Evolutionary conservation across 1,284 basidiomycete species (phyloP), one percentile per base, ranked within the genome.

Genomic region (Sanghuangporus weigelae): DNA sequence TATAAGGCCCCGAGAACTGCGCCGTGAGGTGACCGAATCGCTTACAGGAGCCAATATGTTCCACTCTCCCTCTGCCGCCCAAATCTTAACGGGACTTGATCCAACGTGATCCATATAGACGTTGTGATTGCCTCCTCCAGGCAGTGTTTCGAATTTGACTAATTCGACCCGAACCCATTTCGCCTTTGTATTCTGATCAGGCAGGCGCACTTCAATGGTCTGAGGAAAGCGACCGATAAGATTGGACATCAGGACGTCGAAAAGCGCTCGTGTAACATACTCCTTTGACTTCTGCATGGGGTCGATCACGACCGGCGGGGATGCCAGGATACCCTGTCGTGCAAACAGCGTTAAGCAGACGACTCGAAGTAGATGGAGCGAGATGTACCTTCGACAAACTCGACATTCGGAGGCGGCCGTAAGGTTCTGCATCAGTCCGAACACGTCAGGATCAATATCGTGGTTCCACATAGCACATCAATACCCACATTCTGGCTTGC

Each of bases 111-210:
- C 86, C 69, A 82, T 84, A 76, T 88, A 92, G 7, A 85, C 85
- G 74, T 86, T 89, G 26, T 79, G 75, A 66, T 79, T 76, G 10
- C 87, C 86, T 36, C 86, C 89, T 19, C 85, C 84, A 1, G 91
- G 90, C 53, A 93, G 79, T 1, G 84, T 87, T 75, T 96, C 93
- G 50, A 93, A 84, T 77, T 93, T 94, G 69, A 90, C 84, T 71
- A 95, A 80, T 76, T 95, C 92, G 66, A 95, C 86, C 67, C 89
- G 85, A 35, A 96, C 87, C 87, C 90, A 95, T 76, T 93, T 93
- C 26, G 91, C 91, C 78, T 93, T 95, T 70, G 91, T 84, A n/a
- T 89, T 88, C 67, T 84, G 79, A 3, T 81, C 78, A 10, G 84
- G 86, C 21, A 87, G 79, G 40, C 93, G 85, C 7, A 95, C 82